phyloP scores from a whole-genome alignment of 805 yeast species.

The Schwanniomyces vanrijiae region DNA sequence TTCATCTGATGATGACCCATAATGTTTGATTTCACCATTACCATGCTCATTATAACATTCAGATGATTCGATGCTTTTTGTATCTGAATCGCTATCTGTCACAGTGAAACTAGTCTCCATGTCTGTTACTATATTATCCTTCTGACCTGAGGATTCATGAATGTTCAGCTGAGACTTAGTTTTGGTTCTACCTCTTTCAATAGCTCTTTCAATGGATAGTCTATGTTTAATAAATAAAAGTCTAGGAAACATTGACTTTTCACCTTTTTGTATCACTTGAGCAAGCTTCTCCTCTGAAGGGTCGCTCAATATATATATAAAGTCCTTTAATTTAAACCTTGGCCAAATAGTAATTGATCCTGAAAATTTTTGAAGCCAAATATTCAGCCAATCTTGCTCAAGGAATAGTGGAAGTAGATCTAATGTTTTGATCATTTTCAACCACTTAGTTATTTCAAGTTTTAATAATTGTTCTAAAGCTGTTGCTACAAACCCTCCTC shows the following conservation, averaged over 20 bases:
- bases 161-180: conserved; percentile 10
- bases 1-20: conserved; percentile 2
- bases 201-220: conserved; percentile 61
- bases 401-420: conserved; percentile 66
- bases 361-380: conserved; percentile 71
- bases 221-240: conserved; percentile 65
- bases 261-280: conserved; percentile 60
- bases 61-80: neutral
- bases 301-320: conserved; percentile 63
- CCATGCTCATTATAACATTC: conserved; percentile 6
- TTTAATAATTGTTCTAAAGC: conserved; percentile 70
- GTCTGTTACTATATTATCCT: conserved; percentile 4
- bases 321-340: conserved; percentile 56
- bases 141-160: conserved; percentile 3
- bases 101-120: neutral
- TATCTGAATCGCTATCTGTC: conserved; percentile 2
- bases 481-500: conserved; percentile 78
- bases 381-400: conserved; percentile 79
- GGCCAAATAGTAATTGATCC: conserved; percentile 83
- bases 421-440: conserved; percentile 61
- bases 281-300: conserved; percentile 61
- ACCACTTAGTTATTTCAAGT: conserved; percentile 76
- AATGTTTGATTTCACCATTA: too few species aligned
- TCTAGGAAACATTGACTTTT: conserved; percentile 65
- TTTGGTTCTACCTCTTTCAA: conserved; percentile 50